phyloP scores from a whole-genome alignment of 345 rosid genomes.

The Rhodomyrtus tomentosa region DNA sequence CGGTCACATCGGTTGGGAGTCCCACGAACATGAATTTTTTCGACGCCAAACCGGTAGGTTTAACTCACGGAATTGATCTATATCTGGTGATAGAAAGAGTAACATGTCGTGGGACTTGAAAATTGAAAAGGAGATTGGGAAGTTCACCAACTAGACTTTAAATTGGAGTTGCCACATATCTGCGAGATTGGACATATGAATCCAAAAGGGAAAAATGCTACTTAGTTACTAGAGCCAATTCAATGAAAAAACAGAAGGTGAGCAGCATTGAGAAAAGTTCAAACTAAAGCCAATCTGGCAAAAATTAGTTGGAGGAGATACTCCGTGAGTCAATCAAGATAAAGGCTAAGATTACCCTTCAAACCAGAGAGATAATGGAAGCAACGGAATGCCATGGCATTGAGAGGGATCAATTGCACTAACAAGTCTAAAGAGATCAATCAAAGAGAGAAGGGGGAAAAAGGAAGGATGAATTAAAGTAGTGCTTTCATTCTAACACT shows the following conservation, averaged over 20 bases:
- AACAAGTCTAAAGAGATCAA: not conserved
- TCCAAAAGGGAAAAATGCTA: not conserved
- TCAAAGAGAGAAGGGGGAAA: too few species aligned
- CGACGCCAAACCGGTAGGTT: too few species aligned
- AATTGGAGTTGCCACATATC: not conserved
- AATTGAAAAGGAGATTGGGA: not conserved
- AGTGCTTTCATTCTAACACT: not conserved
- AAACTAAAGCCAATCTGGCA: not conserved
- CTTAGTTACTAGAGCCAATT: not conserved
- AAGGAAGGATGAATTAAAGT: not conserved
- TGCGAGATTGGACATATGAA: not conserved
- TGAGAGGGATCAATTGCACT: not conserved
- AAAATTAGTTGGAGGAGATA: not conserved
- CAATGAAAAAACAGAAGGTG: not conserved
- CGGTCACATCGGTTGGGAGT: too few species aligned
- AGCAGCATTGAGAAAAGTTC: not conserved
- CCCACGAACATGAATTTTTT: too few species aligned
- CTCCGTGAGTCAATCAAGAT: not conserved
- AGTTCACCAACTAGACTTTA: not conserved
- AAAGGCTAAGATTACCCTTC: not conserved
- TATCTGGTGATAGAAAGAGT: not conserved
- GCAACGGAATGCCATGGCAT: not conserved
- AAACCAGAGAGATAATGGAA: not conserved
- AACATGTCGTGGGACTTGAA: not conserved
- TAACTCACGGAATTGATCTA: not conserved